A percentile compares a stretch with the other conserved stretches of the same genome.
phyloP scores from a whole-genome alignment of 768 basidiomycete species.

The Tephrocybe rancida region DNA sequence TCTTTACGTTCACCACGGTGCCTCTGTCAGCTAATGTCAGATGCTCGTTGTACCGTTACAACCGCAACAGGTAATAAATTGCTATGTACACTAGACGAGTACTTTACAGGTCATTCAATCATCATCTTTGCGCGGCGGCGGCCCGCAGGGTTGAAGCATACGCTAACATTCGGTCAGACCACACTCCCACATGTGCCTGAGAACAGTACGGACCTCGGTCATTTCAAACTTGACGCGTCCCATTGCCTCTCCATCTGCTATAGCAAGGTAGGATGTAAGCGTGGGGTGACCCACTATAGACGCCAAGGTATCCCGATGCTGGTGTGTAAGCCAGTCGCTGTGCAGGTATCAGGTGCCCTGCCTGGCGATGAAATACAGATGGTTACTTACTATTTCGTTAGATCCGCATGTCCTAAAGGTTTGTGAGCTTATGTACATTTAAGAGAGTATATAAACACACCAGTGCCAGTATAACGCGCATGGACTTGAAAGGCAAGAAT shows the following conservation, averaged over 20 bases:
- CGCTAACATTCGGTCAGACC: conserved; percentile 47
- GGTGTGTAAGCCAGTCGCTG: conserved; percentile 98
- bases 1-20: conserved; percentile 1
- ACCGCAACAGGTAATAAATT: no score
- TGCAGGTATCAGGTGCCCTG: conserved; percentile 14
- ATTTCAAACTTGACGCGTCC: conserved; percentile 92
- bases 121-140: conserved; percentile 89
- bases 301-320: conserved; percentile 93
- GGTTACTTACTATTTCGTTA: conserved; percentile 86
- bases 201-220: conserved; percentile 71
- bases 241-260: conserved; percentile 93
- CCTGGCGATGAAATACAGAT: conserved; percentile 7
- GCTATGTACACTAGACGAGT: conserved; percentile 1
- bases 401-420: conserved; percentile 84
- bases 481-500: conserved; percentile 63
- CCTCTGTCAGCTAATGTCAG: conserved; percentile 13
- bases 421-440: conserved; percentile 3
- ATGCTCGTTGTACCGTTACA: conserved; percentile 2
- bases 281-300: conserved; percentile 93
- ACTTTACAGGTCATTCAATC: conserved; percentile 39
- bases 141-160: conserved; percentile 95
- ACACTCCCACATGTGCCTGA: conserved; percentile 4
- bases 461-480: conserved; percentile 94
- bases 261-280: conserved; percentile 82
- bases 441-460: conserved; percentile 41